phyloP scores from a whole-genome alignment of 2,329 filamentous ascomycete species.

The Cladosporium colombiae region DNA sequence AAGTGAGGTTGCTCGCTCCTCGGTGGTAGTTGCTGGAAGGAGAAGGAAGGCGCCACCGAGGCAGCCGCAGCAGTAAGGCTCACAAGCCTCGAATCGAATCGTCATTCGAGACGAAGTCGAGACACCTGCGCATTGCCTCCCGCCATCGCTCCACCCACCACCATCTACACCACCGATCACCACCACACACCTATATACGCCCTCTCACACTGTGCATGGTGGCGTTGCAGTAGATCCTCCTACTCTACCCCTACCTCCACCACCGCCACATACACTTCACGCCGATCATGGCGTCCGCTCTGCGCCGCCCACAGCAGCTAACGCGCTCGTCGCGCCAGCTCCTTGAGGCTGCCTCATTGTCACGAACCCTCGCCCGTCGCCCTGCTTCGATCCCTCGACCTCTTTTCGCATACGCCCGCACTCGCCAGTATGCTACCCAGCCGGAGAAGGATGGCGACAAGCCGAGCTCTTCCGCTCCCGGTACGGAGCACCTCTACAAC shows the following conservation, averaged over 20 bases:
- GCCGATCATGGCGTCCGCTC: conserved; percentile 36
- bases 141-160: background rate
- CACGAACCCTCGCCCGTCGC: conserved; percentile 38
- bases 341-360: conserved; percentile 36
- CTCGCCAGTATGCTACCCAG: conserved; percentile 46
- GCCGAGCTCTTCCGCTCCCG: conserved; percentile 41
- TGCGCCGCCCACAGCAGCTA: conserved; percentile 38
- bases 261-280: background rate
- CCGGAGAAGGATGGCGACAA: conserved; percentile 32
- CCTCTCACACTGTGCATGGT: conserved; percentile 15
- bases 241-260: background rate
- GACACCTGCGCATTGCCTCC: conserved; percentile 4
- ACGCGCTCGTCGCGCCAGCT: conserved; percentile 38
- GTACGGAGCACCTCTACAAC: conserved; percentile 50
- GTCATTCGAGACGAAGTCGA: conserved; percentile 8
- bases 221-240: conserved; percentile 9
- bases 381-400: conserved; percentile 45
- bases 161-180: background rate
- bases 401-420: conserved; percentile 46
- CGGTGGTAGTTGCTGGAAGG: background rate
- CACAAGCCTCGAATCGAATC: background rate
- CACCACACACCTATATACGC: background rate
- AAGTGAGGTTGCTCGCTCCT: background rate
- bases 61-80: background rate
- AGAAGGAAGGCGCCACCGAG: conserved; percentile 7